Evolutionary conservation across 2,329 filamentous ascomycete species (phyloP).

Genomic region (Colletotrichum cereale): DNA sequence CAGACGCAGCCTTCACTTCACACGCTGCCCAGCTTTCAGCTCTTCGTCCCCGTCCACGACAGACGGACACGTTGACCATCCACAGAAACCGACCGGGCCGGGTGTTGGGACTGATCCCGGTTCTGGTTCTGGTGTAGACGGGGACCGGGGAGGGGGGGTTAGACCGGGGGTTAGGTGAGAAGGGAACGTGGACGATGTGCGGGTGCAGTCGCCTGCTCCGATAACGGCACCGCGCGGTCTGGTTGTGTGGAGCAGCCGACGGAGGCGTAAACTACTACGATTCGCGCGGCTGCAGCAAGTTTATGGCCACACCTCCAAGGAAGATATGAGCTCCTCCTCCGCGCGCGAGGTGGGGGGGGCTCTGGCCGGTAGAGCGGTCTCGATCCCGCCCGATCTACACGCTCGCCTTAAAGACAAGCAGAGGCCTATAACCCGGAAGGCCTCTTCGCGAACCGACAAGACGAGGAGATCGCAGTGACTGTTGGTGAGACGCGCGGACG

Average conservation of each 20-base stretch:
- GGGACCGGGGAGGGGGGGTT: background rate
- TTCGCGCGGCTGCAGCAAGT: constrained; percentile 5
- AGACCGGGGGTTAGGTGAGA: too few species aligned
- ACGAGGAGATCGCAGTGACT: background rate
- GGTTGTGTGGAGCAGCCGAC: background rate
- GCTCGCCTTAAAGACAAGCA: background rate
- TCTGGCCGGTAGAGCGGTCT: background rate
- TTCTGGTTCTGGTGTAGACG: background rate
- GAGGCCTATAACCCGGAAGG: background rate
- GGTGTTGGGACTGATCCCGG: background rate
- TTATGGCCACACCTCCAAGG: background rate
- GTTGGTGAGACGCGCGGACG: background rate
- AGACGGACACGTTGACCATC: background rate
- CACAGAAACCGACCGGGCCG: constrained; percentile 1
- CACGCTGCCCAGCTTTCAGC: background rate
- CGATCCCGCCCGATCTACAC: background rate
- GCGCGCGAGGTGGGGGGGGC: background rate
- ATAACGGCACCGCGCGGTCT: constrained; percentile 11
- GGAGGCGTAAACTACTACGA: background rate
- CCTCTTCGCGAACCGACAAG: background rate
- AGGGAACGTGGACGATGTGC: background rate
- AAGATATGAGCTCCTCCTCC: background rate
- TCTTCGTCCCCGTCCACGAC: background rate
- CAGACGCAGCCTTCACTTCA: background rate
- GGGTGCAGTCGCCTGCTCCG: constrained; percentile 2